phyloP scores from a whole-genome alignment of 495 filamentous ascomycete species.

The Penicillium mononematosum region DNA sequence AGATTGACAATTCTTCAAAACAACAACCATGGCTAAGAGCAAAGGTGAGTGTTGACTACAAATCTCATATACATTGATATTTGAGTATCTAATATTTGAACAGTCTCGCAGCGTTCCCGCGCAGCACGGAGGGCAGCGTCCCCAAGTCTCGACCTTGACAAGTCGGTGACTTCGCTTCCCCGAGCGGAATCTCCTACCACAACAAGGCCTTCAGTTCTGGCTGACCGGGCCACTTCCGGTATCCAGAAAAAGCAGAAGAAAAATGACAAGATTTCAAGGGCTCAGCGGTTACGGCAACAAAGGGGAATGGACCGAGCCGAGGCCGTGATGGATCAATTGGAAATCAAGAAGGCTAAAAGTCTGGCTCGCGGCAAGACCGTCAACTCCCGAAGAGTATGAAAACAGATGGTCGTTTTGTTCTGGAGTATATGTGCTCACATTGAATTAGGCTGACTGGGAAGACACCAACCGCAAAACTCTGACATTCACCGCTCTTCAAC shows the following conservation, averaged over 20 bases:
- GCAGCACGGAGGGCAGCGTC: slow-evolving; percentile 71
- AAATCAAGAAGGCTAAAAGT: slow-evolving; percentile 69
- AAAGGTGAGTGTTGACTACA: slow-evolving; percentile 35
- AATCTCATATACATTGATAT: slow-evolving; percentile 3
- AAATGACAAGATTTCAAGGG: slow-evolving; percentile 57
- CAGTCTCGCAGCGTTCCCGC: slow-evolving; percentile 63
- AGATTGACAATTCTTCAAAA: slow-evolving; percentile 25
- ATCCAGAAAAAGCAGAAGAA: slow-evolving; percentile 66
- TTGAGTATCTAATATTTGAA: slow-evolving; percentile 21
- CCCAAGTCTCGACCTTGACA: slow-evolving; percentile 70
- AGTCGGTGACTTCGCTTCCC: slow-evolving; percentile 64
- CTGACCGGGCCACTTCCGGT: slow-evolving; percentile 56
- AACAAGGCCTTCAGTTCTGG: slow-evolving; percentile 59
- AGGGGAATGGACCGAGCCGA: slow-evolving; percentile 74
- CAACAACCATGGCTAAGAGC: slow-evolving; percentile 52
- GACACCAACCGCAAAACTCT: slow-evolving; percentile 40
- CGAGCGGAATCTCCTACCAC: slow-evolving; percentile 52
- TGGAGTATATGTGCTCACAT: slow-evolving; percentile 23
- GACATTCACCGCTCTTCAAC: slow-evolving; percentile 33
- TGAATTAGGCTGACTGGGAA: slow-evolving; percentile 41
- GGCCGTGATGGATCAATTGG: slow-evolving; percentile 63
- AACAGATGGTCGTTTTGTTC: background rate
- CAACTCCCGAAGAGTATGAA: slow-evolving; percentile 42
- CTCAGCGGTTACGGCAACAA: slow-evolving; percentile 65
- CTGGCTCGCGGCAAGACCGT: slow-evolving; percentile 58